Evolutionary conservation across 768 basidiomycete genomes (phyloP).

Genomic region (Boletus bicolor): DNA sequence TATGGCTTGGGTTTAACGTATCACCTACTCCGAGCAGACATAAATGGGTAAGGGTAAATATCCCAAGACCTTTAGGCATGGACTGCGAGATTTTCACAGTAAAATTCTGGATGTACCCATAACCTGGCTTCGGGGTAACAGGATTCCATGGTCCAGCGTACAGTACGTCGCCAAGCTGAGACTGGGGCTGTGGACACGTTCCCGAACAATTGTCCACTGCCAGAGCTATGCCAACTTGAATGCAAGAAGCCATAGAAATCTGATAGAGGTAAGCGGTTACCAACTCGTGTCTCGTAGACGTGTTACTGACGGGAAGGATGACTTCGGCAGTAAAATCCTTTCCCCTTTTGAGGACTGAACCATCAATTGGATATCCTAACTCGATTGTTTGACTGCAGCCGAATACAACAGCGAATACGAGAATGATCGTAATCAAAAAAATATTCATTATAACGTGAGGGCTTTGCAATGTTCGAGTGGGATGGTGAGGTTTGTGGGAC

Average conservation of each 20-base stretch:
- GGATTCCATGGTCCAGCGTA: not conserved
- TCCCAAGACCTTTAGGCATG: not conserved
- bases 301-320: not conserved
- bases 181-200: not conserved
- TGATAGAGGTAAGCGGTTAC: not conserved
- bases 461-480: not conserved
- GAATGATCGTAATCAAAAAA: not conserved
- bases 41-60: not conserved
- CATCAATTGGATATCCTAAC: not conserved
- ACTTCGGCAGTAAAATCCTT: not conserved
- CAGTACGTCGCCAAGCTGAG: constrained; percentile 6
- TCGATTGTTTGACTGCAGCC: not conserved
- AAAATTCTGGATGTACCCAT: not conserved
- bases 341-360: not conserved
- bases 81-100: not conserved
- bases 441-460: not conserved
- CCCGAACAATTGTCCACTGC: not conserved
- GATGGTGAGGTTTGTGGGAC: not conserved
- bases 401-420: not conserved
- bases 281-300: not conserved
- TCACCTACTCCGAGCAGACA: not conserved
- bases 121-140: not conserved
- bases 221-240: constrained; percentile 15
- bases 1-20: not conserved
- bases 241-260: constrained; percentile 1